A percentile compares a stretch with the other conserved stretches of the same genome.
phyloP scores from a whole-genome alignment of 2,329 filamentous ascomycete species.

The Fusarium austroafricanum region DNA sequence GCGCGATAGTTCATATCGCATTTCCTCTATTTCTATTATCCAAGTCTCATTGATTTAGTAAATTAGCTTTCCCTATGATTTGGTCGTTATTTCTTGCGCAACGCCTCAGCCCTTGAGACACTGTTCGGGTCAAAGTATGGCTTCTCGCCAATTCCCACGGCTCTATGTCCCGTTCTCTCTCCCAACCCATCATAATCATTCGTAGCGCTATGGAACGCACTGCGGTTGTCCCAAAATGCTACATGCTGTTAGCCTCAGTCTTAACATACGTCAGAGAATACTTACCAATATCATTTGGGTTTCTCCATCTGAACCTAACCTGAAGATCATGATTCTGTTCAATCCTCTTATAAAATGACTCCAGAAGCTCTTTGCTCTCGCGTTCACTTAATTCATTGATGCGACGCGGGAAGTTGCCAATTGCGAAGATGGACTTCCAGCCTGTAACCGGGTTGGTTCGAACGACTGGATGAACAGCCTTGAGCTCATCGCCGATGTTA shows the following conservation, averaged over 20 bases:
- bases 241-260: background rate
- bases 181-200: conserved; percentile 67
- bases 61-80: no score
- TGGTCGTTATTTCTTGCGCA: background rate
- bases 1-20: no score
- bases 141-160: conserved; percentile 66
- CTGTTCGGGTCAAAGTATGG: conserved; percentile 66
- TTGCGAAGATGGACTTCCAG: conserved; percentile 63
- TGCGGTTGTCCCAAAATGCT: conserved; percentile 72
- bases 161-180: conserved; percentile 62
- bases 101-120: conserved; percentile 51
- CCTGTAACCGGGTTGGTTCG: conserved; percentile 72
- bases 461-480: conserved; percentile 65
- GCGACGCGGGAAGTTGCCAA: conserved; percentile 56
- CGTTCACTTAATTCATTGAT: conserved; percentile 58
- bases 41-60: no score
- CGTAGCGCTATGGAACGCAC: conserved; percentile 68
- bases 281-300: conserved; percentile 54
- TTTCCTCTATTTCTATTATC: no score
- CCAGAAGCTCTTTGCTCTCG: conserved; percentile 57
- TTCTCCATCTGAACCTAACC: conserved; percentile 60
- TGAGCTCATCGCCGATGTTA: conserved; percentile 62
- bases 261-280: accelerated
- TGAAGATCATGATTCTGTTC: conserved; percentile 63
- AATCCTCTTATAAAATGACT: conserved; percentile 56